Evolutionary conservation across 2,329 filamentous ascomycete genomes (phyloP), one percentile per base, ranked within the genome.

Genomic region (Exophiala mesophila): DNA sequence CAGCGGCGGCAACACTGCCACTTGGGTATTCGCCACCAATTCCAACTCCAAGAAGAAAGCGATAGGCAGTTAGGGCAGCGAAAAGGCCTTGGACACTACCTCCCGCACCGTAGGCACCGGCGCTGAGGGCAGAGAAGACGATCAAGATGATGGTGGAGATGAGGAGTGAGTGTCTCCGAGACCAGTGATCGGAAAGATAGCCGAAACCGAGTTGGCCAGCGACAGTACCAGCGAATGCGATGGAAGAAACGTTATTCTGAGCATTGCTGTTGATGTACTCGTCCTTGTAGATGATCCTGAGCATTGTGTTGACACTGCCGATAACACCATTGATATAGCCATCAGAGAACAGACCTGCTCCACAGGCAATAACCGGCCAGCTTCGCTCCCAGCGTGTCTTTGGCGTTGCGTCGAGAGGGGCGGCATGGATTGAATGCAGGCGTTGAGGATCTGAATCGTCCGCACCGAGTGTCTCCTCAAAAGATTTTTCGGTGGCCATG

Each of bases 261-360:
- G 87, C 83, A 0, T 71, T 69, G 0, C 85, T 90, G 2, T 69
- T 67, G n/a, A 62, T 72, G 64, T 88, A 96, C n/a, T 75, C 64
- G 1, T 72, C 65, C 29, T 76, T 76, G 59, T 95, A 95, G 55
- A 94, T 73, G 1, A 62, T 65, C 15, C 61, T 63, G 5, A 95
- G 76, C 45, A 88, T 79, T 1, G 88, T 94, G 56, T 83, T 85
- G 44, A 95, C 88, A 3, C 84, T 85, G 4, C 89, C 88, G 55
- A 95, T 95, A 67, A 88, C 85, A 58, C 86, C 88, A 66, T 94
- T 94, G 60, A 95, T 78, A 63, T 95, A 95, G 12, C 89, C 89
- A 63, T 95, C 89, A 17, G 83, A 88, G 65, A 95, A 95, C 2
- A 95, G 73, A 57, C 89, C 89, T 38, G 88, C 85, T 52, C 89